Percentiles rank a stretch among this genome's conserved stretches.
Conservation (phyloP, 208 protist genomes). For the Acanthamoeba castellanii region DNA sequence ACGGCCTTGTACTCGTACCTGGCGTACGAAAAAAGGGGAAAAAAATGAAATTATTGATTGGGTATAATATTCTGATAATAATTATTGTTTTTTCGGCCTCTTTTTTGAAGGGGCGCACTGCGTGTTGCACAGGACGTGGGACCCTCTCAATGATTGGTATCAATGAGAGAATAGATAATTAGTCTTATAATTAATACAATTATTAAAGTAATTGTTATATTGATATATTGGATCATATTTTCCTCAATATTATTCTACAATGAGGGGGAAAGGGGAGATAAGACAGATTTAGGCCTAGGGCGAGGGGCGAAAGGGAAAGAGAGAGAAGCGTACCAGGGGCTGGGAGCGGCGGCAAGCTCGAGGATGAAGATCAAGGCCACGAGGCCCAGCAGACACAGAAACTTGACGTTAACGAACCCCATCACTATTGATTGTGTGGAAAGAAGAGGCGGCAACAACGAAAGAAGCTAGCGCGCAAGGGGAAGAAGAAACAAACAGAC, state of each 20-base stretch:
- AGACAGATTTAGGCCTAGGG: no score
- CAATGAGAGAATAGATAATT: no score
- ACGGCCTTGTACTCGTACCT: neutral
- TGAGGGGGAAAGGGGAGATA: no score
- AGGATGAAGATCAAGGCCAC: neutral
- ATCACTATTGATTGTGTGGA: neutral
- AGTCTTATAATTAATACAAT: no score
- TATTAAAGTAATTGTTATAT: no score
- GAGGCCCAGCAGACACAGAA: neutral
- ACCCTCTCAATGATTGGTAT: no score
- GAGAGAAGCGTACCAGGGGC: neutral
- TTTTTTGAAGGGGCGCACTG: no score
- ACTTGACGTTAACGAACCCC: constrained; percentile 2
- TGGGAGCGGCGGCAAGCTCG: neutral
- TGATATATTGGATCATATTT: no score
- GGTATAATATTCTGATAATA: neutral
- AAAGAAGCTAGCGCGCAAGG: neutral
- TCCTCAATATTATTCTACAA: no score
- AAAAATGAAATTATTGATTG: neutral
- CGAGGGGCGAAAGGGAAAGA: no score
- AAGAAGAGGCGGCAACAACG: no score
- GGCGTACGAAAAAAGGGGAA: neutral
- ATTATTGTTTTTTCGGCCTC: no score
- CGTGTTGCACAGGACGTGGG: neutral
- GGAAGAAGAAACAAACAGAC: neutral